Conservation (phyloP, 805 yeast genomes). For the Brettanomyces anomalus region DNA sequence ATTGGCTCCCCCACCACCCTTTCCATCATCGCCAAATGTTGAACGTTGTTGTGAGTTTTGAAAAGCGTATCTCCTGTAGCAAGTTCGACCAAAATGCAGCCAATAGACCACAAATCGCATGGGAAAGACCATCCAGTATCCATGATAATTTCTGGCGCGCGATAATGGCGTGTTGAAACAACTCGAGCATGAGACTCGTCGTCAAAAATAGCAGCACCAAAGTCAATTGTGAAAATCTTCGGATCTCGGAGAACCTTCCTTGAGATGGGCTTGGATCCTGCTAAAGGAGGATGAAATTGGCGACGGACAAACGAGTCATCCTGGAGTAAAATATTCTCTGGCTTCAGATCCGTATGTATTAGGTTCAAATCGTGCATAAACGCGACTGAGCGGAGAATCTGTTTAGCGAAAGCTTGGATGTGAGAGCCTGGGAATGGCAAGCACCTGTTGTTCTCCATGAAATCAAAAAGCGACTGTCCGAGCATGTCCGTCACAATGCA, state of each 20-base stretch:
- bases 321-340: conserved; percentile 79
- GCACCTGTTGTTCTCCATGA: conserved; percentile 73
- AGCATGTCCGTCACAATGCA: conserved; percentile 87
- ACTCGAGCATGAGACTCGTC: conserved; percentile 91
- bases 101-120: conserved; percentile 96
- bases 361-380: conserved; percentile 83
- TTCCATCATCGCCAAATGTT: conserved; percentile 94
- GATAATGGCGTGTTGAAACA: conserved; percentile 90
- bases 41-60: conserved; percentile 89
- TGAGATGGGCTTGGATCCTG: conserved; percentile 4
- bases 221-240: conserved; percentile 82
- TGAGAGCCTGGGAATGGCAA: conserved; percentile 93
- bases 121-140: conserved; percentile 97
- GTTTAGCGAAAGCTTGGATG: conserved; percentile 81
- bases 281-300: conserved; percentile 22
- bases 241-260: conserved; percentile 61
- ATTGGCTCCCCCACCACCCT: conserved; percentile 53
- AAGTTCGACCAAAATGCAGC: conserved; percentile 85
- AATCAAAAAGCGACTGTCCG: conserved; percentile 82
- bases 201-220: conserved; percentile 92
- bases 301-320: conserved; percentile 39
- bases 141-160: conserved; percentile 93
- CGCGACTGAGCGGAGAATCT: conserved; percentile 74
- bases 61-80: conserved; percentile 92
- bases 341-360: conserved; percentile 94